These are phyloP conservation scores for Thinopyrum elongatum DNA, from an alignment of 176 grass and related monocot species.

Conservation along the genomic window DNA sequence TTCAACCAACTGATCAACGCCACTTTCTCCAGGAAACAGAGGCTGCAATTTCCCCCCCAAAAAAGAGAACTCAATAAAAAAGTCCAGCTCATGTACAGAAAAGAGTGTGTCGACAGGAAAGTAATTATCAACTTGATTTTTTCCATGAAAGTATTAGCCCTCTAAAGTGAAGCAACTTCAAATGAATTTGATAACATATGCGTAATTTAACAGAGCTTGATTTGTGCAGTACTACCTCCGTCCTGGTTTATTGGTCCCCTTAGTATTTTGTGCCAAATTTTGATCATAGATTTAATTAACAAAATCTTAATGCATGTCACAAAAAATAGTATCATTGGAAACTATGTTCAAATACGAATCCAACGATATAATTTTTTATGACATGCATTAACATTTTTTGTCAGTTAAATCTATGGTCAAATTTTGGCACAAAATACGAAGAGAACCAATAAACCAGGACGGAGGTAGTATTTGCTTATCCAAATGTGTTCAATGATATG, in stretches of 20 bases:
- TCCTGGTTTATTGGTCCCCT: too few relatives aligned
- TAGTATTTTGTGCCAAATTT: too few relatives aligned
- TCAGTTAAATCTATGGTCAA: too few relatives aligned
- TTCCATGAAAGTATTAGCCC: background rate
- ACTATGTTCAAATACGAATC: too few relatives aligned
- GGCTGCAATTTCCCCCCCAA: conserved; percentile 46
- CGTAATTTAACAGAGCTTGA: background rate
- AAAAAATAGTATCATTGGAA: too few relatives aligned
- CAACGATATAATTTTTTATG: too few relatives aligned
- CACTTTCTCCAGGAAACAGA: conserved; percentile 92
- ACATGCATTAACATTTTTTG: too few relatives aligned
- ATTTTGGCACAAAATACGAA: too few relatives aligned
- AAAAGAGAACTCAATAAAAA: conserved; percentile 1
- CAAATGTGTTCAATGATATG: background rate
- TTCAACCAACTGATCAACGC: conserved; percentile 94
- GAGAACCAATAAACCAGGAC: too few relatives aligned
- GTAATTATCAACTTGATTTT: background rate
- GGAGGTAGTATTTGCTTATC: conserved; percentile 7
- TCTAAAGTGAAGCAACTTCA: background rate
- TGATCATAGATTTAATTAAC: too few relatives aligned
- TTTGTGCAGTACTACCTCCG: background rate
- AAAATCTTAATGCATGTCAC: too few relatives aligned
- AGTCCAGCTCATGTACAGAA: background rate
- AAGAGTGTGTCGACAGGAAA: background rate
- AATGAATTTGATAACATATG: background rate